Base-by-base conservation (phyloP, 2,329 filamentous ascomycete genomes). In the Colletotrichum australisinense region DNA sequence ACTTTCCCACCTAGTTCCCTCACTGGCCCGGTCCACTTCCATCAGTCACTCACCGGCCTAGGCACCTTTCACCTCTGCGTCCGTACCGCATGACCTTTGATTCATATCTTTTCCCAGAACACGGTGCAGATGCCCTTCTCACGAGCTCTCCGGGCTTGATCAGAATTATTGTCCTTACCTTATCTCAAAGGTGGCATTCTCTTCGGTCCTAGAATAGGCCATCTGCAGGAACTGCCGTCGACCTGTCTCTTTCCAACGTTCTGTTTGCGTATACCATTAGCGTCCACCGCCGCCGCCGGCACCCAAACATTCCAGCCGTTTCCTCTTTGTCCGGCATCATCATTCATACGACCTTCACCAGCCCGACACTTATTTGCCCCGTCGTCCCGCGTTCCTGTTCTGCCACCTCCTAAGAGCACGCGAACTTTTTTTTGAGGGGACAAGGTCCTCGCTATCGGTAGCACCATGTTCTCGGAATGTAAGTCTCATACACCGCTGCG, bases 401-500 rank as follows among this genome's bases (percentile, higher is more conserved):
- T 56, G 56, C n/a, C 28, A 55, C n/a, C 46, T 22, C 28, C 2
- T 14, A 52, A 53, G 59, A 64, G 60, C 35, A 66, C 71, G 26
- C 60, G 35, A 32, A 35, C 32, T 62, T 42, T 59, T 63, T 46
- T 35, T 65, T 26, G 73, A 73, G 74, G 65, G 68, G 72, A 72
- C 72, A 69, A 66, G 72, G 67, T 74, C 74, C 68, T 72, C 72
- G 68, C 65, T 64, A 72, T 30, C 30, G 19, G 65, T 53, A 69
- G 75, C 79, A 80, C 63, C 63, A 85, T 85, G 84, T 85, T 85
- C 85, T 97, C 95, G 71, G 95, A 97, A 92, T 97, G 95, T 97
- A 89, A 86, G 94, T 87, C 28, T 65, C 75, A 68, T 55, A 19
- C 58, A 28, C 60, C 52, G 63, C 46, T 57, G 35, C 57, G 55